Conservation (phyloP, 352 stramenopile species). For the Thraustochytrium striatum region DNA sequence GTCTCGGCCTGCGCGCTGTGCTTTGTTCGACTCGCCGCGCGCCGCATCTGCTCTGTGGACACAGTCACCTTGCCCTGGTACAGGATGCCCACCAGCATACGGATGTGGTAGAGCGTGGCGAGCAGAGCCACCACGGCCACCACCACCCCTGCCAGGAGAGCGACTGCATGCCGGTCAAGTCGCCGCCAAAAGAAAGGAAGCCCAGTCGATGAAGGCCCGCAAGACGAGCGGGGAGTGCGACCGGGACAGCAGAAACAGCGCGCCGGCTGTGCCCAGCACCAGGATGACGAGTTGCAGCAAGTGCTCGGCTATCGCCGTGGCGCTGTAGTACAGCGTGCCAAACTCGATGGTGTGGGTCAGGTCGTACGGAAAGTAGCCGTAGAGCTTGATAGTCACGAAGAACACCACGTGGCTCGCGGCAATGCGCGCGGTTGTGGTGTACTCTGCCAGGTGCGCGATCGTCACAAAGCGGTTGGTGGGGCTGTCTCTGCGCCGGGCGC, state of each 20-base stretch:
- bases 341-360: constrained; percentile 1
- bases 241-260: background rate
- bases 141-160: background rate
- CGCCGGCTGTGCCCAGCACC: background rate
- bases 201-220: constrained; percentile 17
- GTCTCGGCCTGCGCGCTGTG: background rate
- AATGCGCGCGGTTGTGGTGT: background rate
- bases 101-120: no score
- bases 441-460: background rate
- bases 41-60: no score
- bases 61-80: no score
- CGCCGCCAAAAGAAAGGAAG: background rate
- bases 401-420: background rate
- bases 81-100: no score
- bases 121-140: no score
- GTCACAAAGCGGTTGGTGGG: background rate
- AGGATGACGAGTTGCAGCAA: background rate
- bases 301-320: background rate
- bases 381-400: constrained; percentile 15
- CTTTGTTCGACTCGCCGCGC: background rate
- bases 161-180: background rate
- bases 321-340: constrained; percentile 29
- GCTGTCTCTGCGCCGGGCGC: no score
- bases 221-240: background rate
- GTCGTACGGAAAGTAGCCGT: background rate